Evolutionary conservation across 2,329 filamentous ascomycete genomes (phyloP).

Genomic region (Claviceps sp.): DNA sequence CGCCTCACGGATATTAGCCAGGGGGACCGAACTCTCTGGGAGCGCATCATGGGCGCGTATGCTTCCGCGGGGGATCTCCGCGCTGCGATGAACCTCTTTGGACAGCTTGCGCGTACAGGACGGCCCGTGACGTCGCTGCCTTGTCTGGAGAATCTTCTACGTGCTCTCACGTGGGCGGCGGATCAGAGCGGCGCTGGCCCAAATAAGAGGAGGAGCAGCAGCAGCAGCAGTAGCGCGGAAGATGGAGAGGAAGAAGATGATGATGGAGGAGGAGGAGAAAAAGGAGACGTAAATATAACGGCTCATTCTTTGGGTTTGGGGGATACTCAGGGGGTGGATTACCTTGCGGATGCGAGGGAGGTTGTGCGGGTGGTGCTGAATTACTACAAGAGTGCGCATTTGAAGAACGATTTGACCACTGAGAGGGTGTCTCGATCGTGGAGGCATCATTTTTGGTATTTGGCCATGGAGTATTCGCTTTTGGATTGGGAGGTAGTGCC

Average conservation of each 20-base stretch:
- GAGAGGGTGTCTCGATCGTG: slow-evolving; percentile 22
- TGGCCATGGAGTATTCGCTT: slow-evolving; percentile 28
- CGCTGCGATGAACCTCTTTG: slow-evolving; percentile 35
- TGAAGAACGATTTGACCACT: slow-evolving; percentile 2
- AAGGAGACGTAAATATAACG: too few relatives aligned
- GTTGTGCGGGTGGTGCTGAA: slow-evolving; percentile 20
- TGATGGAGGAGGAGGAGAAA: too few relatives aligned
- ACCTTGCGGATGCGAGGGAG: slow-evolving; percentile 14
- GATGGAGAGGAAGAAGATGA: too few relatives aligned
- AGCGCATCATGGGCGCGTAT: slow-evolving; percentile 56
- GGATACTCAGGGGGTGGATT: too few relatives aligned
- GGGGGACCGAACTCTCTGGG: slow-evolving; percentile 53
- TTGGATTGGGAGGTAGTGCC: slow-evolving; percentile 15
- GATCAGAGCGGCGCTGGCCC: not conserved
- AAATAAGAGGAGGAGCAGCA: slow-evolving; percentile 9
- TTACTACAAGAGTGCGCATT: slow-evolving; percentile 13
- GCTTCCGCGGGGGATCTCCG: slow-evolving; percentile 36
- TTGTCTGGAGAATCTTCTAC: slow-evolving; percentile 30
- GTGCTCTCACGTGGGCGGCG: slow-evolving; percentile 9
- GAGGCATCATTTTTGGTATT: slow-evolving; percentile 36
- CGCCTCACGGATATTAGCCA: slow-evolving; percentile 23
- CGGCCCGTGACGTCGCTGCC: slow-evolving; percentile 28
- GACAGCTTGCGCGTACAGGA: slow-evolving; percentile 25
- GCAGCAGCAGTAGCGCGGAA: too few relatives aligned
- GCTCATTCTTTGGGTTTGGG: too few relatives aligned